These are phyloP conservation scores for Pichia deserticola DNA, from an alignment of 805 yeast genomes.

Conservation along the genomic window DNA sequence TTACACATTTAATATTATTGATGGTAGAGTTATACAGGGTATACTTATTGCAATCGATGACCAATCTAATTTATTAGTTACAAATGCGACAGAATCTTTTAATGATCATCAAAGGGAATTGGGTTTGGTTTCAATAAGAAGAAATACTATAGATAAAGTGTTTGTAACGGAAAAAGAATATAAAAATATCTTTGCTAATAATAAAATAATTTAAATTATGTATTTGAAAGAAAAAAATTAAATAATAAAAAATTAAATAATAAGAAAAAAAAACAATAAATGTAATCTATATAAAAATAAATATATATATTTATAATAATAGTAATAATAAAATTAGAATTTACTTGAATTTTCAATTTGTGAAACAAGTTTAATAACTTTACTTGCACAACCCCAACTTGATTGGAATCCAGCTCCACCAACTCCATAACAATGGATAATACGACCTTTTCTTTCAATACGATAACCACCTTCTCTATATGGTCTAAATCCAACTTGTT, in stretches of 20 bases:
- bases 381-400: slow-evolving; percentile 55
- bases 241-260: no score
- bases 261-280: no score
- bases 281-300: not conserved
- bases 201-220: not conserved
- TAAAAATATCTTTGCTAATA: slow-evolving; percentile 5
- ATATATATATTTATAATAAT: not conserved
- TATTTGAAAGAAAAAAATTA: no score
- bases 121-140: slow-evolving; percentile 51
- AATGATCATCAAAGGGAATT: slow-evolving; percentile 29
- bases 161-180: slow-evolving; percentile 21
- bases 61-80: slow-evolving; percentile 33
- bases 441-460: slow-evolving; percentile 37
- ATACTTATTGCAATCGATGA: slow-evolving; percentile 37
- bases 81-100: slow-evolving; percentile 30
- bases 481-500: slow-evolving; percentile 64
- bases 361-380: slow-evolving; percentile 27
- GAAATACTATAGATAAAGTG: slow-evolving; percentile 29
- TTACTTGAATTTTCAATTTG: not conserved
- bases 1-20: slow-evolving; percentile 20
- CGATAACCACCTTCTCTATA: slow-evolving; percentile 55
- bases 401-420: slow-evolving; percentile 39
- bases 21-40: slow-evolving; percentile 31
- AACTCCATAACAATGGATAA: slow-evolving; percentile 51
- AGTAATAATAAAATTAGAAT: not conserved